Conservation (phyloP, 2,329 filamentous ascomycete genomes). For the Fusarium citri region DNA sequence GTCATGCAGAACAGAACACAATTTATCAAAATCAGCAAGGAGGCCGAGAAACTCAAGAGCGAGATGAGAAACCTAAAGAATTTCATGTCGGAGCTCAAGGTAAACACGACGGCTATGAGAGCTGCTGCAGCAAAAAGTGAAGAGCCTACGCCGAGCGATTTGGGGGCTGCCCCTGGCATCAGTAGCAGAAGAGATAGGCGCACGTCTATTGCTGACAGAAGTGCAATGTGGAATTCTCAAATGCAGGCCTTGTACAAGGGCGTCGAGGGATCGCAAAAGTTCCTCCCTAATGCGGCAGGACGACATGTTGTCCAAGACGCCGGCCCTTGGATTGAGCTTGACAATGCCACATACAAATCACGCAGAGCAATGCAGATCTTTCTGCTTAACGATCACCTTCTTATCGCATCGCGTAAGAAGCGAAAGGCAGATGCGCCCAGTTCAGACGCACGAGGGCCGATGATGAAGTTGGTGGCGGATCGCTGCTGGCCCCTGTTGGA, state of each 20-base stretch:
- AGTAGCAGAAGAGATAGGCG: conserved; percentile 84
- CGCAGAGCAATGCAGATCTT: conserved; percentile 90
- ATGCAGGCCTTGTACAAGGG: conserved; percentile 89
- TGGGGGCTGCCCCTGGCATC: conserved; percentile 55
- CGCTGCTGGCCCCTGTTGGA: conserved; percentile 94
- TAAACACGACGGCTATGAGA: conserved; percentile 75
- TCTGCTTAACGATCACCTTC: conserved; percentile 91
- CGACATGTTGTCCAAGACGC: conserved; percentile 95
- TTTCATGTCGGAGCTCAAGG: conserved; percentile 91
- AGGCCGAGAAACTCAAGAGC: conserved; percentile 95
- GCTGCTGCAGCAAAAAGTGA: conserved; percentile 66
- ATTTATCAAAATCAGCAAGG: conserved; percentile 99
- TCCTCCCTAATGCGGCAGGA: conserved; percentile 88
- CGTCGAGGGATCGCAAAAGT: conserved; percentile 98
- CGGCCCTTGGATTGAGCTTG: conserved; percentile 92
- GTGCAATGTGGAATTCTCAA: conserved; percentile 75
- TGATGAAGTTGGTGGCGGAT: conserved; percentile 88
- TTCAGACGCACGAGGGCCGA: conserved; percentile 62
- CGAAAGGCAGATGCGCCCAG: conserved; percentile 79
- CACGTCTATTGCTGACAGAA: conserved; percentile 83
- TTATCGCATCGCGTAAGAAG: conserved; percentile 93
- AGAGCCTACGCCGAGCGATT: conserved; percentile 62
- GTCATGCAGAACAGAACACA: conserved; percentile 97
- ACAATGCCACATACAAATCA: conserved; percentile 97
- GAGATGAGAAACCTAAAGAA: conserved; percentile 94